Evolutionary conservation across 2,329 filamentous ascomycete genomes (phyloP), one percentile per base, ranked within the genome.

Genomic region (Pyrenophora graminea): DNA sequence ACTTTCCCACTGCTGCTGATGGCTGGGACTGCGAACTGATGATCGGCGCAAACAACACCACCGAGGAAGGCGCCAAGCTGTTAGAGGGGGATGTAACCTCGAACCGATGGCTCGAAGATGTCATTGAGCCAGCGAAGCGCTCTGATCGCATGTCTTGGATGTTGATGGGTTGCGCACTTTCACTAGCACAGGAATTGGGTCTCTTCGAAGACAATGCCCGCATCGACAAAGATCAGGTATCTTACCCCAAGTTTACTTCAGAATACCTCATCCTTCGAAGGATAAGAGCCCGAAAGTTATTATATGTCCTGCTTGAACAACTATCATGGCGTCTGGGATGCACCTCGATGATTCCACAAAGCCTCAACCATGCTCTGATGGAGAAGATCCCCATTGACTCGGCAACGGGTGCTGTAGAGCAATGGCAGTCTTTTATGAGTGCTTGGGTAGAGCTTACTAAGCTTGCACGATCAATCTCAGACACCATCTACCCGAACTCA

Each of bases 131-230:
- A 2, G 79, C 81, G 2, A 77, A 78, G 51, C 71, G 79, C 48
- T 83, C 79, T 0, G 81, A 83, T 58, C 77, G 81, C 2, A 84
- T 84, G 81, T 83, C 81, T 1, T 84, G 82, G 82, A 84, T 83
- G 77, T 60, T 83, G 17, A 75, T 84, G 34, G 82, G 82, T 2
- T 79, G 77, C 57, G 81, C 79, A 0, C 61, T 81, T 19, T 80
- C 79, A 3, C 69, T 84, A 10, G 77, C 79, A 1, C 79, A 82
- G 45, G 80, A 82, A 55, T 67, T 82, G 19, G 76, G 80, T 2
- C 70, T 83, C n/a, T 77, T 81, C 53, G 74, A 80, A 42, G 72
- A 77, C 27, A 67, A 67, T 30, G 59, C 66, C 8, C 70, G 66
- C 31, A 66, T 70, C 32, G 70, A 73, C 32, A 73, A 70, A 36